These are phyloP conservation scores for Fusarium papillatum DNA, from an alignment of 2,329 filamentous ascomycete genomes.

Conservation along the genomic window DNA sequence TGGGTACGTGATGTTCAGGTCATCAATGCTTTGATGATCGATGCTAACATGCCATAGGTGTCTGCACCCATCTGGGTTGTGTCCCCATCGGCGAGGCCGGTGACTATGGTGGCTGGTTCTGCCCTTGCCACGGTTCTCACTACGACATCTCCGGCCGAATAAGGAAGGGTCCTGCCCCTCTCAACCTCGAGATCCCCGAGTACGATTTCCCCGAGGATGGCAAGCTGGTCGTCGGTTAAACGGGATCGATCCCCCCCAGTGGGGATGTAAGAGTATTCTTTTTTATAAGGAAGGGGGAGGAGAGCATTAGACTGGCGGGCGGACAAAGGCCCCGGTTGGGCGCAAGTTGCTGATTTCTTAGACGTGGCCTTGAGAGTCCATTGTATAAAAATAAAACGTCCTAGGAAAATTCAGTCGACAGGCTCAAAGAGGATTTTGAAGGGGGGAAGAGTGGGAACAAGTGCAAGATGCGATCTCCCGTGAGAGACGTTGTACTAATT, in stretches of 20 bases:
- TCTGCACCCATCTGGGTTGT: conserved; percentile 99
- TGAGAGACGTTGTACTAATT: conserved; percentile 42
- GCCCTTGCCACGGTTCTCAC: conserved; percentile 99
- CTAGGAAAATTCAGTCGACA: conserved; percentile 43
- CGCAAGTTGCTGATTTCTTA: conserved; percentile 49
- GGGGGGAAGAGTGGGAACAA: conserved; percentile 25
- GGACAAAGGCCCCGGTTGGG: conserved; percentile 37
- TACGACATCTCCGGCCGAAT: conserved; percentile 99
- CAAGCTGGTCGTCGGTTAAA: conserved; percentile 93
- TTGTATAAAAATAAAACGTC: conserved; percentile 56
- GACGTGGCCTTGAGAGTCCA: conserved; percentile 49
- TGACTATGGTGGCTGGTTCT: conserved; percentile 99
- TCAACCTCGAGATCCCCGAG: conserved; percentile 95
- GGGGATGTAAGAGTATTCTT: conserved; percentile 45
- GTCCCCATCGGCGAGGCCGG: conserved; percentile 99
- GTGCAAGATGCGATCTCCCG: conserved; percentile 28
- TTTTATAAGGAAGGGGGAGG: conserved; percentile 32
- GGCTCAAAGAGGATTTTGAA: conserved; percentile 27
- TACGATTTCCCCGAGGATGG: conserved; percentile 96
- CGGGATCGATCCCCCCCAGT: background rate
- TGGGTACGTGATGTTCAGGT: conserved; percentile 72
- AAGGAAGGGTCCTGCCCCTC: conserved; percentile 95
- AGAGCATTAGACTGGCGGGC: conserved; percentile 42
- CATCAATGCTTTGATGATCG: background rate
- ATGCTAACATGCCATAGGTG: conserved; percentile 67